These are phyloP conservation scores for Casuarina equisetifolia DNA, from an alignment of 306 rosid species.

Conservation along the genomic window DNA sequence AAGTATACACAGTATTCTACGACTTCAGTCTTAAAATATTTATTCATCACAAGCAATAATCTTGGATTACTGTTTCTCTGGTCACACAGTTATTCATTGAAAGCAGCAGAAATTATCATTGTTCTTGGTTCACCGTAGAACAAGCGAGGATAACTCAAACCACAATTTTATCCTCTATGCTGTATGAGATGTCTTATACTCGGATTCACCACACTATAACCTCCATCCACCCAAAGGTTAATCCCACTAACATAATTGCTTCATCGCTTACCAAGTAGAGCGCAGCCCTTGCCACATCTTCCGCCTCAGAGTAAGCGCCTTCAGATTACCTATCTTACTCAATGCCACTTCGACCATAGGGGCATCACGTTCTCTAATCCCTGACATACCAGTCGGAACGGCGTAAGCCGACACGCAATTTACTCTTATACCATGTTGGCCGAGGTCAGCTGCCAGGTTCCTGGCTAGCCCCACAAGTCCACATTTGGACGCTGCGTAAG, in stretches of 20 bases:
- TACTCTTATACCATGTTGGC: conserved; percentile 32
- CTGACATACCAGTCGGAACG: neutral
- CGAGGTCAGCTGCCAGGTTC: conserved; percentile 28
- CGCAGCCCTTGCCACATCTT: conserved; percentile 21
- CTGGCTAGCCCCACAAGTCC: conserved; percentile 24
- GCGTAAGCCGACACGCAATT: conserved; percentile 32
- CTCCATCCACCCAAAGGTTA: conserved; percentile 32
- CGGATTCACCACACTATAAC: conserved; percentile 30
- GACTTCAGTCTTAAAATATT: no score
- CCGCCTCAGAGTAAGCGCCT: conserved; percentile 13
- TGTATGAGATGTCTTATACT: neutral
- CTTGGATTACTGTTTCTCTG: no score
- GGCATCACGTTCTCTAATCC: neutral
- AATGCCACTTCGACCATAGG: neutral
- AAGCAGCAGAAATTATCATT: no score
- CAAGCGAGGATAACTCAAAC: no score
- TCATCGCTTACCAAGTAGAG: conserved; percentile 31
- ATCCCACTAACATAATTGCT: conserved; percentile 28
- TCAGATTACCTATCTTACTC: conserved; percentile 7
- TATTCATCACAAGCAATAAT: no score
- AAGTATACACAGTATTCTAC: no score
- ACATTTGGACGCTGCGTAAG: conserved; percentile 32
- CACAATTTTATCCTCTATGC: no score
- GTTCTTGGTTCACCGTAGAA: no score
- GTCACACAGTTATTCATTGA: no score